A percentile compares a stretch with the other conserved stretches of the same genome.
Conservation (phyloP, 2,329 filamentous ascomycete species). For the Colletotrichum agaves region DNA sequence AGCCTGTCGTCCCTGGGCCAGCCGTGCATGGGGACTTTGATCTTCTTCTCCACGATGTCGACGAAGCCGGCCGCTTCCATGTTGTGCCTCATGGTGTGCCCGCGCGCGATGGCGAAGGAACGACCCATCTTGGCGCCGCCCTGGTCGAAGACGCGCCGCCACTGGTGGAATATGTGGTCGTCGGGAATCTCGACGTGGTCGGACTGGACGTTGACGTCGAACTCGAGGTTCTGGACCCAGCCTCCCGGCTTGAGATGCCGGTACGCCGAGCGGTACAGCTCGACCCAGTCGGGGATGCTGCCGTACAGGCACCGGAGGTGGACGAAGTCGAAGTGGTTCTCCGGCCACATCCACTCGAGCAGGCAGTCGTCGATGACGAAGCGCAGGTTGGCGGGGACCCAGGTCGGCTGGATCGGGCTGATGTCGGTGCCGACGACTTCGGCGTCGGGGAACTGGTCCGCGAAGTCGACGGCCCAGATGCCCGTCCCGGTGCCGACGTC, state of each 20-base stretch:
- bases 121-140: slow-evolving; percentile 41
- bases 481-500: slow-evolving; percentile 64
- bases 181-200: slow-evolving; percentile 42
- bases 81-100: slow-evolving; percentile 38
- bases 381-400: slow-evolving; percentile 66
- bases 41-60: slow-evolving; percentile 35
- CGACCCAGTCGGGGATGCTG: slow-evolving; percentile 63
- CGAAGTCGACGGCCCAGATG: slow-evolving; percentile 64
- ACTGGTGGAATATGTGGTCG: slow-evolving; percentile 43
- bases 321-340: slow-evolving; percentile 66
- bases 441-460: slow-evolving; percentile 55
- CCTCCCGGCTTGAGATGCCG: slow-evolving; percentile 65
- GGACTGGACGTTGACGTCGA: slow-evolving; percentile 39
- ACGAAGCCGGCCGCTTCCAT: slow-evolving; percentile 44
- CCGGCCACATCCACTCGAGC: slow-evolving; percentile 55
- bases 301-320: slow-evolving; percentile 67
- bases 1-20: slow-evolving; percentile 38
- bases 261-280: slow-evolving; percentile 58
- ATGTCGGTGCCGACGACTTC: slow-evolving; percentile 64
- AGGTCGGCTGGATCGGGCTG: slow-evolving; percentile 65
- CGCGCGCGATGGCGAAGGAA: slow-evolving; percentile 39
- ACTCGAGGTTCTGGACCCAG: slow-evolving; percentile 43
- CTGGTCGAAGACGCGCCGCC: slow-evolving; percentile 41
- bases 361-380: slow-evolving; percentile 71
- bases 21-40: slow-evolving; percentile 38